Conservation (phyloP, 139 green algal species). For the Micromonas pusilla region DNA sequence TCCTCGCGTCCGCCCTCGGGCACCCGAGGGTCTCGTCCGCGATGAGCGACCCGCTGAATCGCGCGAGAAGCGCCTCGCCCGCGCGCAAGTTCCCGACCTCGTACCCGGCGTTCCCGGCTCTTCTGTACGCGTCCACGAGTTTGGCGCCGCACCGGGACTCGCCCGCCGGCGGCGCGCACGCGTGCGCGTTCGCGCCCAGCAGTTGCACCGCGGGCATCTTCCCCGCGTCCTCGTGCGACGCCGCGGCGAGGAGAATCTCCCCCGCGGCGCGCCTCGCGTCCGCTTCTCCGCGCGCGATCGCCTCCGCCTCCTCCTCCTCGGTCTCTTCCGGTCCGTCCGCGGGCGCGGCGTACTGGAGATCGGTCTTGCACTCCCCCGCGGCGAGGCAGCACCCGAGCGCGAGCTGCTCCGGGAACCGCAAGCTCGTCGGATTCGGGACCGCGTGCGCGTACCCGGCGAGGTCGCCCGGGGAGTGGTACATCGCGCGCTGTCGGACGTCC, state of each 20-base stretch:
- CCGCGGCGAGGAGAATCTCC: not conserved
- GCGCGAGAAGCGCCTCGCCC: not conserved
- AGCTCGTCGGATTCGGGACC: not conserved
- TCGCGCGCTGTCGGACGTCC: not conserved
- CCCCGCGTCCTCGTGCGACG: not conserved
- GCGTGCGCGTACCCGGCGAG: not conserved
- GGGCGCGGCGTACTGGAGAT: not conserved
- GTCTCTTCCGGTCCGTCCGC: too few species aligned
- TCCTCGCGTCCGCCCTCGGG: not conserved
- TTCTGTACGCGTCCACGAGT: not conserved
- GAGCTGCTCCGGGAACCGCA: not conserved
- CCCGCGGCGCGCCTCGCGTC: not conserved
- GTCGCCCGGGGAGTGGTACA: not conserved
- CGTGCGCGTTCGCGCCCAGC: not conserved
- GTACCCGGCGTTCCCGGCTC: not conserved
- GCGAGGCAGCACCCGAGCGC: not conserved
- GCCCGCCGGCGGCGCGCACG: not conserved
- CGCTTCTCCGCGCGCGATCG: not conserved
- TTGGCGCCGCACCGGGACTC: not conserved
- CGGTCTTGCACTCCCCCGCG: not conserved
- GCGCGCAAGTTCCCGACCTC: not conserved
- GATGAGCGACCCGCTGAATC: not conserved
- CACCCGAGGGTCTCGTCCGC: not conserved
- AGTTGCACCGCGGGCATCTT: not conserved
- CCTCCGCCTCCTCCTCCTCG: not conserved